Base-by-base conservation (phyloP, 2,329 filamentous ascomycete genomes). In the Colletotrichum spinosum region DNA sequence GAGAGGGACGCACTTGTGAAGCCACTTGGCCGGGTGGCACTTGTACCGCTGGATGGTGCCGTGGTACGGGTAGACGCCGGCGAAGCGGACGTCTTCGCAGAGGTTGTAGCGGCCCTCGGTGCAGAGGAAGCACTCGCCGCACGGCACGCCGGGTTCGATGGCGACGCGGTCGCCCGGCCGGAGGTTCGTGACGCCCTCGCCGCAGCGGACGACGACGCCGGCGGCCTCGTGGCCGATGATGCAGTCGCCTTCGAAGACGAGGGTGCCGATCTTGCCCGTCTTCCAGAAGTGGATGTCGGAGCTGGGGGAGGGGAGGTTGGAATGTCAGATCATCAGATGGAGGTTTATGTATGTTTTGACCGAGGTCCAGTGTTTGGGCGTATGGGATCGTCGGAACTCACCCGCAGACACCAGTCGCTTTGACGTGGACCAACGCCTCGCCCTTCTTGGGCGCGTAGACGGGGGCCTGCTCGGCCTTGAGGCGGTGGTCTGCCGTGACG, bases 271-370 rank as follows among this genome's bases (percentile, higher is more conserved):
- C 11, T 83, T 78, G 33, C 89, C 89, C 0, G 81, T 79, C 70
- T 88, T 88, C 89, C 89, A 91, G 69, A 90, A 89, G 72, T 92
- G 89, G 68, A 91, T 84, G 70, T 91, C 89, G 1, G 88, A 90
- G 45, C 85, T 87, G 37, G 15, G 5, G 13, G 5, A 12, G 9
- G 4, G 17, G 13, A 2, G 1, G 39, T 45, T 8, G 6, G 9
- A 3, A 2, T 12, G 45, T 68, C 49, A 68, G 66, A 9, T 2
- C 9, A 39, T 68, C 49, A 68, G 66, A 9, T 2, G 12, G 13
- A 9, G 37, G 33, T 44, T 12, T 41, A 3, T 41, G 3, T 10
- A 17, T 17, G 15, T 4, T 7, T 41, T 41, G 38, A 13, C 9
- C 6, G 38, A 9, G 38, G 9, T 51, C 48, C 13, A 51, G 48